Percentiles rank a stretch among this genome's conserved stretches.
phyloP scores from a whole-genome alignment of 306 rosid species.

The Quillaja saponaria region DNA sequence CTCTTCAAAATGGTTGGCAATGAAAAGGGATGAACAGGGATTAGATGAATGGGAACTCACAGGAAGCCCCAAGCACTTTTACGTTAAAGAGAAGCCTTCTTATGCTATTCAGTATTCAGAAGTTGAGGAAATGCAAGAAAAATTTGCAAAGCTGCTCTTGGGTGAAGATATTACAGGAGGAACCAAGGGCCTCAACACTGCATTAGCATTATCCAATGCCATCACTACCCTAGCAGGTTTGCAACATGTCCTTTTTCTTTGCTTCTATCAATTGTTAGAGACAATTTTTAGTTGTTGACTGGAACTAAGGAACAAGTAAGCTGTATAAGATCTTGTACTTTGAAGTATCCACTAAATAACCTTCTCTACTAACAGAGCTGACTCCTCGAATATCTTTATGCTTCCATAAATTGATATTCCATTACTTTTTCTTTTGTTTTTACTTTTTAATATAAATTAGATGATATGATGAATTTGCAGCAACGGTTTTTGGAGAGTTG shows the following conservation, averaged over 20 bases:
- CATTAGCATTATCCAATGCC: constrained; percentile 82
- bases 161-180: constrained; percentile 67
- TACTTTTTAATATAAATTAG: not conserved
- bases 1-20: constrained; percentile 74
- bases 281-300: not conserved
- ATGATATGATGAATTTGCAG: constrained; percentile 49
- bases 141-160: constrained; percentile 50
- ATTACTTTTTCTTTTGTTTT: constrained; percentile 28
- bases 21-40: constrained; percentile 58
- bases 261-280: not conserved
- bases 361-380: not conserved
- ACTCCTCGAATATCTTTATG: constrained; percentile 1
- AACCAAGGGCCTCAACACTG: constrained; percentile 62
- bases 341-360: not conserved
- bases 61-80: constrained; percentile 57
- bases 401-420: constrained; percentile 9
- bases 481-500: constrained; percentile 79
- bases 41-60: constrained; percentile 72
- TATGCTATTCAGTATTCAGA: constrained; percentile 36
- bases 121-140: constrained; percentile 55
- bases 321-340: not conserved
- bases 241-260: not conserved
- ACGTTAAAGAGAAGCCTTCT: constrained; percentile 59
- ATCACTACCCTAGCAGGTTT: constrained; percentile 59
- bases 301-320: not conserved